Evolutionary conservation across 192 early-diverging fungal genomes (phyloP).

Genomic region (Podila verticillata): DNA sequence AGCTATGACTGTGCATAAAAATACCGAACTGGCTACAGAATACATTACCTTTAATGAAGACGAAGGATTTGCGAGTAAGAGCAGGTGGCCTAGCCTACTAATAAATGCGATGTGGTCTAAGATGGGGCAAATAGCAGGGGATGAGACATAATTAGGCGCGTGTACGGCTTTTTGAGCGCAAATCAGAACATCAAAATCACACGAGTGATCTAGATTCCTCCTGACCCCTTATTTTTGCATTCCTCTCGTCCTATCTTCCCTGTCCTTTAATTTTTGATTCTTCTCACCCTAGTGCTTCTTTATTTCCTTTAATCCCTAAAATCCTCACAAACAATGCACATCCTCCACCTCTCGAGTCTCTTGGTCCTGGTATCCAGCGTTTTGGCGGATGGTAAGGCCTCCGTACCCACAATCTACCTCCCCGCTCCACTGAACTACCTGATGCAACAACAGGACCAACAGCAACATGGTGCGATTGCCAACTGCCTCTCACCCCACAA

Average conservation of each 20-base stretch:
- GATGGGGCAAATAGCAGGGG: too few relatives aligned
- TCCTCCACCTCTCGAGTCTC: slow-evolving; percentile 2
- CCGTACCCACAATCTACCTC: background rate
- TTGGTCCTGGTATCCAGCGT: slow-evolving; percentile 1
- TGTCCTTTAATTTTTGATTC: background rate
- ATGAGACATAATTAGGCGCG: background rate
- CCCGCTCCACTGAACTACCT: background rate
- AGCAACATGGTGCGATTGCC: background rate
- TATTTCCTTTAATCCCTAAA: background rate
- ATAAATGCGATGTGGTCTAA: too few relatives aligned
- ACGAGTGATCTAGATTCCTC: background rate
- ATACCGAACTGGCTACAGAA: too few relatives aligned
- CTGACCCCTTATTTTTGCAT: slow-evolving; percentile 6
- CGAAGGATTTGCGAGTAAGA: too few relatives aligned
- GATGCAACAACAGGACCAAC: background rate
- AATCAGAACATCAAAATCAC: background rate
- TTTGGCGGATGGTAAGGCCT: slow-evolving; percentile 6
- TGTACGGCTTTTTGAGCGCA: background rate
- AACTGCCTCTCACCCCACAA: too few relatives aligned
- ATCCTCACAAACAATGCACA: background rate
- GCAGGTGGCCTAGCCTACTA: too few relatives aligned
- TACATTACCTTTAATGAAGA: too few relatives aligned
- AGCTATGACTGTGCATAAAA: too few relatives aligned
- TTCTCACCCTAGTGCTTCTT: background rate
- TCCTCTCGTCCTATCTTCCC: background rate